phyloP scores from a whole-genome alignment of 202 grass and related monocot genomes.

The Panicum hallii region DNA sequence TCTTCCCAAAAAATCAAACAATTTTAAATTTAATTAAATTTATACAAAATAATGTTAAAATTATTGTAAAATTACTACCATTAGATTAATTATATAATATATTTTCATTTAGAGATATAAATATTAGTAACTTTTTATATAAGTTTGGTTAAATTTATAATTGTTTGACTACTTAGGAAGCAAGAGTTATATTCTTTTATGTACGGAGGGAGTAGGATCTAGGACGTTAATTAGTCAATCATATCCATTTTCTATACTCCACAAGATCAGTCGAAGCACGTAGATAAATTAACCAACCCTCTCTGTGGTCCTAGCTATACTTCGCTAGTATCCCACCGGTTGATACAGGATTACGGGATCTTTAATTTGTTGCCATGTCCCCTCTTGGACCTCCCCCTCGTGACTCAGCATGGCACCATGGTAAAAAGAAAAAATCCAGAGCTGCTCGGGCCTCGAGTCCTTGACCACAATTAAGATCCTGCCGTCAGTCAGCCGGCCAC shows the following conservation, averaged over 20 bases:
- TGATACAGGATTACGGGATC: background rate
- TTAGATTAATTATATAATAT: no score
- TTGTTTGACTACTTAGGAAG: no score
- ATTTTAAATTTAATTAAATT: no score
- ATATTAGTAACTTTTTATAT: no score
- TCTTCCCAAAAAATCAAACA: no score
- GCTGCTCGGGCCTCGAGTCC: background rate
- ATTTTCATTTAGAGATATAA: no score
- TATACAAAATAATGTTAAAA: no score
- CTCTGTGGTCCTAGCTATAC: background rate
- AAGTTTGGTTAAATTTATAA: no score
- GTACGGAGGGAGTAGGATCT: background rate
- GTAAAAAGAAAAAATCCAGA: background rate
- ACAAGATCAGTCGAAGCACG: background rate
- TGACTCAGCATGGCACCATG: background rate
- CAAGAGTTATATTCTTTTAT: no score
- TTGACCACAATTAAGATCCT: conserved; percentile 1
- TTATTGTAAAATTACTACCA: no score
- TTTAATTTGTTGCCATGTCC: background rate
- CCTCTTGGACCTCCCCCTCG: background rate
- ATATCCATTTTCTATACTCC: background rate
- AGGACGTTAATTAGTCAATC: background rate
- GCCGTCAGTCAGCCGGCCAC: background rate
- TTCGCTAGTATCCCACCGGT: background rate
- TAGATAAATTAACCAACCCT: background rate